Conservation (phyloP, 2,329 filamentous ascomycete species). For the Aciculosporium take region DNA sequence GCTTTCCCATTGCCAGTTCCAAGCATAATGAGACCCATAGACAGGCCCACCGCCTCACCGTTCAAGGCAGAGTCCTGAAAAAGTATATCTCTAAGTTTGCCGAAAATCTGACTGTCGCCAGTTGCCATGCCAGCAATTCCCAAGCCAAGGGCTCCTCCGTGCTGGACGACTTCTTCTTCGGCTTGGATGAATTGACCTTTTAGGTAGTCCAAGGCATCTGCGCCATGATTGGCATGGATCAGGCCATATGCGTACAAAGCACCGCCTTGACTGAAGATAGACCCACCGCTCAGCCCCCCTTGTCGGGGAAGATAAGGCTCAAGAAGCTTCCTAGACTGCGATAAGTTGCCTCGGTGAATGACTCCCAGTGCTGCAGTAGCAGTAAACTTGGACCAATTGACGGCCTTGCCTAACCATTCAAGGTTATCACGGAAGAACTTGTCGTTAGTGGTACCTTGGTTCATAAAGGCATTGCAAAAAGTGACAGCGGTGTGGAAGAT, state of each 20-base stretch:
- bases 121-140: slow-evolving; percentile 97
- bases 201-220: slow-evolving; percentile 72
- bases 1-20: slow-evolving; percentile 93
- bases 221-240: slow-evolving; percentile 95
- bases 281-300: slow-evolving; percentile 61
- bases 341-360: slow-evolving; percentile 89
- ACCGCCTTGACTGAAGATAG: slow-evolving; percentile 89
- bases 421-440: slow-evolving; percentile 97
- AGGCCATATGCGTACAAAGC: slow-evolving; percentile 90
- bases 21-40: slow-evolving; percentile 97
- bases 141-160: slow-evolving; percentile 86
- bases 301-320: slow-evolving; percentile 85
- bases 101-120: slow-evolving; percentile 78
- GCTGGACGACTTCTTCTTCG: slow-evolving; percentile 86
- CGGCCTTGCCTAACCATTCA: slow-evolving; percentile 94
- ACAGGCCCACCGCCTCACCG: slow-evolving; percentile 85
- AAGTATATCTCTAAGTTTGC: slow-evolving; percentile 76
- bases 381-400: slow-evolving; percentile 99
- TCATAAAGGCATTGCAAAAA: slow-evolving; percentile 98
- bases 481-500: slow-evolving; percentile 98
- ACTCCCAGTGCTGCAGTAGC: slow-evolving; percentile 92
- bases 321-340: slow-evolving; percentile 81
- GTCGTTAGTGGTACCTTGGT: slow-evolving; percentile 93
- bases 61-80: slow-evolving; percentile 93
- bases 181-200: slow-evolving; percentile 60